Percentiles rank a stretch among this genome's conserved stretches.
phyloP scores from a whole-genome alignment of 768 basidiomycete genomes.

The Rhodocollybia butyracea region DNA sequence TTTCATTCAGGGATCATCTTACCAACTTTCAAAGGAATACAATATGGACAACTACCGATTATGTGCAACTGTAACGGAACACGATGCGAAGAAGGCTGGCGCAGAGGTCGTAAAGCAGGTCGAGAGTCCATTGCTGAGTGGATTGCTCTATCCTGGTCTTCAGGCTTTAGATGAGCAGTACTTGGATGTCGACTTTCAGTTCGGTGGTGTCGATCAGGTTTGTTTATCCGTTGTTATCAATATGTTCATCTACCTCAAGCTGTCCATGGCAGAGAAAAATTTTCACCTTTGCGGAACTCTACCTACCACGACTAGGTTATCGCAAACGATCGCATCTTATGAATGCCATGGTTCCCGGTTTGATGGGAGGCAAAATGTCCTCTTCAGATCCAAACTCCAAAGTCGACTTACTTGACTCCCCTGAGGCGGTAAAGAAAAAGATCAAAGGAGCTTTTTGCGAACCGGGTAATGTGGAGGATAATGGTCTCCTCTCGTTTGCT shows the following conservation, averaged over 20 bases:
- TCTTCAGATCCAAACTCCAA: constrained; percentile 97
- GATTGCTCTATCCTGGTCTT: constrained; percentile 91
- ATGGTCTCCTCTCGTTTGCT: constrained; percentile 85
- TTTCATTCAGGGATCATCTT: constrained; percentile 88
- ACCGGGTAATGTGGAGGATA: constrained; percentile 84
- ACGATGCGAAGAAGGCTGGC: constrained; percentile 97
- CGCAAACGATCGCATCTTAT: constrained; percentile 94
- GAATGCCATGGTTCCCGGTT: constrained; percentile 96
- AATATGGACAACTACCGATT: constrained; percentile 93
- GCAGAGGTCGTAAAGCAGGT: constrained; percentile 99
- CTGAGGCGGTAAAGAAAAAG: constrained; percentile 83
- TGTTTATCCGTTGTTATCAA: constrained; percentile 14
- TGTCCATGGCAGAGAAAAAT: constrained; percentile 77
- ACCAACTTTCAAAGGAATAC: constrained; percentile 90
- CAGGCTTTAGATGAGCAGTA: constrained; percentile 98
- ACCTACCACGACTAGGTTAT: constrained; percentile 92
- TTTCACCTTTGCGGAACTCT: constrained; percentile 95
- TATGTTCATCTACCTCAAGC: not conserved
- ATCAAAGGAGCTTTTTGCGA: constrained; percentile 93
- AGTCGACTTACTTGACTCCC: constrained; percentile 93
- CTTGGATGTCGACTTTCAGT: constrained; percentile 94
- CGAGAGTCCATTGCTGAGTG: constrained; percentile 85
- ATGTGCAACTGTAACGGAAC: constrained; percentile 88
- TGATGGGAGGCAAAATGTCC: constrained; percentile 97
- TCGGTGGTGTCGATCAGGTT: constrained; percentile 97